Evolutionary conservation across 208 protist genomes (phyloP).

Genomic region (Borovskyia barvae): DNA sequence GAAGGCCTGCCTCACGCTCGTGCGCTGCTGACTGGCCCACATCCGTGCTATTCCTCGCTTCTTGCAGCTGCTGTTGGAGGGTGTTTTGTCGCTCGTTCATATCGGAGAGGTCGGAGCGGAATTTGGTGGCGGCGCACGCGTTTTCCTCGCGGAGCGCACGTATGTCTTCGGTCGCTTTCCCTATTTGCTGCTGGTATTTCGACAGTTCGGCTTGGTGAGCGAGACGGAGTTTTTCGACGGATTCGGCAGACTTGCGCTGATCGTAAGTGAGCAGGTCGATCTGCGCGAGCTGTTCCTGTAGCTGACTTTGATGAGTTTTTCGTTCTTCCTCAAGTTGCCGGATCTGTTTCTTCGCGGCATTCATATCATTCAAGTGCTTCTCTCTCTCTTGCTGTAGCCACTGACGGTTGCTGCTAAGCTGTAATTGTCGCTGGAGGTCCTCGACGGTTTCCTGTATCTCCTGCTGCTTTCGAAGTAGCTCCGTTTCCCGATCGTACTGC

Average conservation of each 20-base stretch:
- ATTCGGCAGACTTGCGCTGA: background rate
- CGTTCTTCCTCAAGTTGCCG: conserved; percentile 13
- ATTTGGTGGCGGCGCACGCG: background rate
- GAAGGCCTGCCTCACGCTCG: conserved; percentile 8
- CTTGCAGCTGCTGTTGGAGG: background rate
- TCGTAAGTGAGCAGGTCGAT: conserved; percentile 1
- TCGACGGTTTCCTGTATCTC: conserved; percentile 36
- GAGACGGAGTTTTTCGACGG: background rate
- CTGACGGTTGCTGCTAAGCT: conserved; percentile 28
- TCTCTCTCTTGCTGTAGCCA: conserved; percentile 45
- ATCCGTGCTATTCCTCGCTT: background rate
- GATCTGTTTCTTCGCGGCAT: conserved; percentile 17
- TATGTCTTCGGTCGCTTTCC: background rate
- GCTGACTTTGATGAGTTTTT: conserved; percentile 1
- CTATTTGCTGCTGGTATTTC: conserved; percentile 1
- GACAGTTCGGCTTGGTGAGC: conserved; percentile 11
- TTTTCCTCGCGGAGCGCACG: conserved; percentile 5
- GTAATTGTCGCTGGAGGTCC: conserved; percentile 32
- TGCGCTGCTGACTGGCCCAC: background rate
- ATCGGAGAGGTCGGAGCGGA: too few species aligned
- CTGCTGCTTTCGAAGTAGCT: conserved; percentile 30
- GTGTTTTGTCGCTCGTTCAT: background rate
- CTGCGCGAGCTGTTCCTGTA: conserved; percentile 7
- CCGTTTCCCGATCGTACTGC: conserved; percentile 43
- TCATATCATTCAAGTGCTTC: conserved; percentile 31